These are phyloP conservation scores for Russula sp. DNA, from an alignment of 768 basidiomycete genomes.

Conservation along the genomic window DNA sequence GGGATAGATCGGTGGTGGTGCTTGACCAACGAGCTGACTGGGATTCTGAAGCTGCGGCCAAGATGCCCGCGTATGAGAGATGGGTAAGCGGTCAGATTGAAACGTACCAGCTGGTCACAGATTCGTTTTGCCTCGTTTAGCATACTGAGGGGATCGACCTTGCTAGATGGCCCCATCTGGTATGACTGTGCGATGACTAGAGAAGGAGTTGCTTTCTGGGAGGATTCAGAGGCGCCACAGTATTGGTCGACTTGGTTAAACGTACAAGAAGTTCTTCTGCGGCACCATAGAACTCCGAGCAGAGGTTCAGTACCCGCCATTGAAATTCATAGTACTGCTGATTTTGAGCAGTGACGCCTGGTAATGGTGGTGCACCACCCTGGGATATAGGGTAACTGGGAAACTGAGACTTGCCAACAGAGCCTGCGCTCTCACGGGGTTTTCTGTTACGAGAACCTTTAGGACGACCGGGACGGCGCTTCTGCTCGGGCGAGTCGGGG, in stretches of 20 bases:
- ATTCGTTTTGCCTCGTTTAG: conserved; percentile 70
- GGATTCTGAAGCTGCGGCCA: conserved; percentile 62
- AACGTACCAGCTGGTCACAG: conserved; percentile 66
- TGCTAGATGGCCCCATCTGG: conserved; percentile 60
- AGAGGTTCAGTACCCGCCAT: conserved; percentile 76
- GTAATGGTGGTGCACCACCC: conserved; percentile 28
- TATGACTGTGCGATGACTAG: conserved; percentile 78
- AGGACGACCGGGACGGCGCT: conserved; percentile 73
- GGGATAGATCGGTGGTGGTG: conserved; percentile 56
- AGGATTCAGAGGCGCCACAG: conserved; percentile 9
- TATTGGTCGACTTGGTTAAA: conserved; percentile 24
- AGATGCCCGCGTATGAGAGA: conserved; percentile 21
- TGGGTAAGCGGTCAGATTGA: not conserved
- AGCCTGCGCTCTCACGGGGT: conserved; percentile 38
- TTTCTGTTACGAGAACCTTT: conserved; percentile 74
- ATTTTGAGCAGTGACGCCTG: conserved; percentile 55
- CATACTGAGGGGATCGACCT: conserved; percentile 70
- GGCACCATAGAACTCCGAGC: conserved; percentile 80
- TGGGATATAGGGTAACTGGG: conserved; percentile 23
- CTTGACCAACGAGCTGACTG: conserved; percentile 56
- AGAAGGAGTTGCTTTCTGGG: conserved; percentile 53
- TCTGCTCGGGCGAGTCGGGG: conserved; percentile 40
- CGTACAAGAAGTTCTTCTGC: conserved; percentile 79
- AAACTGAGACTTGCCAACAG: conserved; percentile 37
- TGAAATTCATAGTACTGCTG: conserved; percentile 83